These are phyloP conservation scores for Elymus sibiricus DNA, from an alignment of 176 grass and related monocot species.

Conservation along the genomic window DNA sequence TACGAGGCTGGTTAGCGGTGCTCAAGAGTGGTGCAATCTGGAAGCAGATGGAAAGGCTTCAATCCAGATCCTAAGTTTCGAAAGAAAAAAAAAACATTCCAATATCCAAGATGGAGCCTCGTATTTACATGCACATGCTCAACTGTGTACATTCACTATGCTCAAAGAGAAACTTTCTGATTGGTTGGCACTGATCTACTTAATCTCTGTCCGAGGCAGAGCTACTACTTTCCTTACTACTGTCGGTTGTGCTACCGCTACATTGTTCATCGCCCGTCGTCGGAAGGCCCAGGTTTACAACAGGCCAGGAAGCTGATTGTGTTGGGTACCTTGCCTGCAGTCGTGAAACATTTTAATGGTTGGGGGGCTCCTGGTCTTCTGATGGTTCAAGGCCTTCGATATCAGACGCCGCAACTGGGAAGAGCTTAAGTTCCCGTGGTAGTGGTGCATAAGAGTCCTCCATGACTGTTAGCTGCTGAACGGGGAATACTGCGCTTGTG, in stretches of 20 bases:
- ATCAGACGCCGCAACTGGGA: conserved; percentile 27
- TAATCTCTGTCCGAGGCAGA: background rate
- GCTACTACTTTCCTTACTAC: conserved; percentile 28
- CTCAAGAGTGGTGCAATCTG: no score
- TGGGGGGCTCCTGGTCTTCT: conserved; percentile 4
- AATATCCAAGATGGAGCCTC: background rate
- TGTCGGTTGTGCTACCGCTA: conserved; percentile 33
- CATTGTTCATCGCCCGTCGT: conserved; percentile 51
- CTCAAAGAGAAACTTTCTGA: background rate
- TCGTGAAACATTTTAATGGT: conserved; percentile 18
- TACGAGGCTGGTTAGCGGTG: no score
- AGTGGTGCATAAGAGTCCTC: background rate
- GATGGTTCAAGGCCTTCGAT: background rate
- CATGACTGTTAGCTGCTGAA: conserved; percentile 36
- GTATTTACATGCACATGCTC: conserved; percentile 28
- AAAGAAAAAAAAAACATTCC: background rate
- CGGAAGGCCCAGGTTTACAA: conserved; percentile 42
- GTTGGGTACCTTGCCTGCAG: conserved; percentile 49
- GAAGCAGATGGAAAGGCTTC: no score
- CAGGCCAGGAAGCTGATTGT: conserved; percentile 32
- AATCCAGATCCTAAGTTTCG: no score
- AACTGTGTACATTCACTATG: background rate
- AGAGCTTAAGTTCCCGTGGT: conserved; percentile 69
- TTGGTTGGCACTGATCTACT: conserved; percentile 12
- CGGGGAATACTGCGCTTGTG: conserved; percentile 18